These are phyloP conservation scores for Ascochyta rabiei DNA, from an alignment of 2,329 filamentous ascomycete genomes.

Conservation along the genomic window DNA sequence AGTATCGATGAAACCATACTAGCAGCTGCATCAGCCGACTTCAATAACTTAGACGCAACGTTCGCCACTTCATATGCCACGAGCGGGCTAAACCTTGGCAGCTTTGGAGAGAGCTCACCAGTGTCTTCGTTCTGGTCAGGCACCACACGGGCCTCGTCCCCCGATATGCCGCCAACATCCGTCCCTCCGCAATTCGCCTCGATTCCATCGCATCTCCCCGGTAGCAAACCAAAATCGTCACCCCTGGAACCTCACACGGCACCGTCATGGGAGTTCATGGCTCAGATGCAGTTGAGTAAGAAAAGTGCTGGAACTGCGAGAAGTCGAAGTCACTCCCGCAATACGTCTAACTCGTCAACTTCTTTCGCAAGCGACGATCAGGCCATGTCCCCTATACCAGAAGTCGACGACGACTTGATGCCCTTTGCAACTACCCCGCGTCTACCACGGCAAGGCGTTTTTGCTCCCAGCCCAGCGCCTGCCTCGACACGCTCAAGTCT, in stretches of 20 bases:
- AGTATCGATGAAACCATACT: constrained; percentile 37
- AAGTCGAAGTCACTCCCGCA: constrained; percentile 35
- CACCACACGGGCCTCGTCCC: constrained; percentile 45
- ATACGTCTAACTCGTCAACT: constrained; percentile 41
- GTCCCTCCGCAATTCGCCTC: constrained; percentile 30
- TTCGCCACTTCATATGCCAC: constrained; percentile 31
- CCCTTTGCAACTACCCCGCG: constrained; percentile 34
- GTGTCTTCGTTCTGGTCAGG: constrained; percentile 48
- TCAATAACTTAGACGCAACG: constrained; percentile 38
- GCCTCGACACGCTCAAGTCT: constrained; percentile 36
- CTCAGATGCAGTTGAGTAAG: constrained; percentile 21
- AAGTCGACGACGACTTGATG: constrained; percentile 39
- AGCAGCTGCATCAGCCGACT: constrained; percentile 33
- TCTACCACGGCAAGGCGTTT: constrained; percentile 40
- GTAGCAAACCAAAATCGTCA: constrained; percentile 28
- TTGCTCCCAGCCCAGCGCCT: constrained; percentile 38
- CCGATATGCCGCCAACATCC: constrained; percentile 40
- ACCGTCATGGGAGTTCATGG: constrained; percentile 46
- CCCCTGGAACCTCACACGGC: constrained; percentile 38
- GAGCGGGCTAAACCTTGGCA: background rate
- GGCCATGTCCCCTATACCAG: constrained; percentile 35
- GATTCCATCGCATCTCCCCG: constrained; percentile 23
- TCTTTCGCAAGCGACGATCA: constrained; percentile 39
- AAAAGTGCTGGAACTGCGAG: constrained; percentile 24
- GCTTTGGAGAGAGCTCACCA: constrained; percentile 38